These are phyloP conservation scores for Perkinsus marinus DNA, from an alignment of 169 alveolate genomes.

Conservation along the genomic window DNA sequence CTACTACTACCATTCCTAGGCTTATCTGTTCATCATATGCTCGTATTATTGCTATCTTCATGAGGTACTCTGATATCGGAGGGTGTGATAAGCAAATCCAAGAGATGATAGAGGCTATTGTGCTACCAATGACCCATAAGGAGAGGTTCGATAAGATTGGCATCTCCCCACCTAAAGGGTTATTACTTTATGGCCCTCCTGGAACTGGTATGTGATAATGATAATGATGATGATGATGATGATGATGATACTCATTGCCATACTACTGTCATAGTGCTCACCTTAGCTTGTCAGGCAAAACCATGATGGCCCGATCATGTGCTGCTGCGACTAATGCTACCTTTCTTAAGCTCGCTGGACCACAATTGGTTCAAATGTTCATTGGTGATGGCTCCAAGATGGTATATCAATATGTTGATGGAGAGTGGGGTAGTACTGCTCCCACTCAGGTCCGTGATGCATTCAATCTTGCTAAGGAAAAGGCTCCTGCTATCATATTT, in stretches of 20 bases:
- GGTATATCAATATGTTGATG: no score
- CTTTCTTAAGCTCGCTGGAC: slow-evolving; percentile 95
- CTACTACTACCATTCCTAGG: neutral
- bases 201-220: slow-evolving; percentile 99
- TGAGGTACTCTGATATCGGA: slow-evolving; percentile 81
- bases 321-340: slow-evolving; percentile 95
- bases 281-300: slow-evolving; percentile 51
- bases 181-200: slow-evolving; percentile 98
- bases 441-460: slow-evolving; percentile 78
- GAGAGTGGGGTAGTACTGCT: no score
- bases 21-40: no score
- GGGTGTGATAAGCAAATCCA: slow-evolving; percentile 97
- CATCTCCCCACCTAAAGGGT: slow-evolving; percentile 96
- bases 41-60: neutral
- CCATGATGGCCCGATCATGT: slow-evolving; percentile 85
- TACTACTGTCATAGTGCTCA: neutral
- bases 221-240: no score
- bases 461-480: slow-evolving; percentile 93
- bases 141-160: slow-evolving; percentile 95
- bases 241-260: no score
- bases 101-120: slow-evolving; percentile 97
- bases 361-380: slow-evolving; percentile 97
- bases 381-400: slow-evolving; percentile 99
- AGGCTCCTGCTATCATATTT: slow-evolving; percentile 97
- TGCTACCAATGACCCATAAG: slow-evolving; percentile 95